phyloP scores from a whole-genome alignment of 2,329 filamentous ascomycete genomes.

The Metarhizium robertsii region DNA sequence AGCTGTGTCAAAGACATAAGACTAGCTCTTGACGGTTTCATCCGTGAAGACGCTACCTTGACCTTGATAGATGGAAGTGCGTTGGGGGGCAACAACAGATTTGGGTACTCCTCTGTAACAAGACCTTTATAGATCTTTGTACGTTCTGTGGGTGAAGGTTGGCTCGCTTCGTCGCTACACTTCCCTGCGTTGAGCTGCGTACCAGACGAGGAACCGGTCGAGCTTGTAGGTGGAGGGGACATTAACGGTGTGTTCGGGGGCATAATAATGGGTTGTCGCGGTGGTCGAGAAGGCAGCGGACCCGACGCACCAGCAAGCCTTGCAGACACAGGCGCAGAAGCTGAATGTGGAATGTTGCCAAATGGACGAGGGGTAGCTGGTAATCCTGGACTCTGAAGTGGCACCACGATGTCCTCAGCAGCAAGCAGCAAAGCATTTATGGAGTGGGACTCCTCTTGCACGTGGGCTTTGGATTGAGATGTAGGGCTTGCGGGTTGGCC shows the following conservation, averaged over 20 bases:
- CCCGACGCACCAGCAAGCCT: constrained; percentile 33
- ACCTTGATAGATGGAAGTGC: constrained; percentile 79
- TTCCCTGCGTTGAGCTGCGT: constrained; percentile 5
- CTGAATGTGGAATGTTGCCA: constrained; percentile 36
- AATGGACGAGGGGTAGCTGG: constrained; percentile 51
- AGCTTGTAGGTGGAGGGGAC: constrained; percentile 28
- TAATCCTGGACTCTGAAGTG: constrained; percentile 49
- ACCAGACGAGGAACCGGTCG: constrained; percentile 2
- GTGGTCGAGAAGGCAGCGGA: constrained; percentile 62
- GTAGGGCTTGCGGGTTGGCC: background rate
- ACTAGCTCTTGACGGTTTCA: constrained; percentile 84
- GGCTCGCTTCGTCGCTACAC: background rate
- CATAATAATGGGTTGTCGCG: constrained; percentile 63
- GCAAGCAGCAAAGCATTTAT: constrained; percentile 42
- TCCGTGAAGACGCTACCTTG: constrained; percentile 84
- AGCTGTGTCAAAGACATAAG: constrained; percentile 68
- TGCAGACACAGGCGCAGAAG: constrained; percentile 59
- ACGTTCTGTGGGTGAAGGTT: constrained; percentile 25
- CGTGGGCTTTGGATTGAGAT: background rate
- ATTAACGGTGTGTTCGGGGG: constrained; percentile 60
- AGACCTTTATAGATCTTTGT: constrained; percentile 64
- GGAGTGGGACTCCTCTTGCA: constrained; percentile 21
- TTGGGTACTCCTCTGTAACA: constrained; percentile 77
- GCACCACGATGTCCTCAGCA: constrained; percentile 26
- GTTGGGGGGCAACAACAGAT: constrained; percentile 77